These are phyloP conservation scores for Solanum okadae DNA, from an alignment of 257 asterid genomes.

Conservation along the genomic window DNA sequence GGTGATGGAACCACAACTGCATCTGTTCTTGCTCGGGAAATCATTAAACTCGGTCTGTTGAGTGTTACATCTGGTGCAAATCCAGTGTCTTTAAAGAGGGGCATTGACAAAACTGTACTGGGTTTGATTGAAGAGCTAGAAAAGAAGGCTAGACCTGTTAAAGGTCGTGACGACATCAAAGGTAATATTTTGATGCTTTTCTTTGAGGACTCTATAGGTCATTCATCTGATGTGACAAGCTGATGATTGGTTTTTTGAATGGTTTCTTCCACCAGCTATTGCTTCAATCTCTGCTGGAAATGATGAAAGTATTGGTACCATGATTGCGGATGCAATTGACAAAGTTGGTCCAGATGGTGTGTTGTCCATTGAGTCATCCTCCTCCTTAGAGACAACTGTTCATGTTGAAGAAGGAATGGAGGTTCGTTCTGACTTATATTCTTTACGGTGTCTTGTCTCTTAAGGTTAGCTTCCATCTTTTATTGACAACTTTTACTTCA, in stretches of 20 bases:
- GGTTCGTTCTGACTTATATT: conserved; percentile 29
- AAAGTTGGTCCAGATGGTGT: conserved; percentile 99
- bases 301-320: conserved; percentile 71
- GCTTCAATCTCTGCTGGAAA: conserved; percentile 93
- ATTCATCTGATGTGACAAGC: background rate
- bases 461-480: background rate
- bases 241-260: background rate
- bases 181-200: conserved; percentile 29
- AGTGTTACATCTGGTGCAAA: conserved; percentile 97
- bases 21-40: conserved; percentile 91
- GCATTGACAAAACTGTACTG: conserved; percentile 81
- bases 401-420: conserved; percentile 99
- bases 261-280: conserved; percentile 41
- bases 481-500: background rate
- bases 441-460: background rate
- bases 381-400: conserved; percentile 91
- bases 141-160: conserved; percentile 81
- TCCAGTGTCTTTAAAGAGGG: conserved; percentile 85
- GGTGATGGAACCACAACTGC: conserved; percentile 99
- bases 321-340: conserved; percentile 96
- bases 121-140: conserved; percentile 77
- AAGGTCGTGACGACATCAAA: conserved; percentile 86
- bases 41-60: conserved; percentile 81
- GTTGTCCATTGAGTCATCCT: conserved; percentile 90
- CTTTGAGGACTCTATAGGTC: background rate